Conservation (phyloP, 495 filamentous ascomycete genomes). For the Patellaria atrata region DNA sequence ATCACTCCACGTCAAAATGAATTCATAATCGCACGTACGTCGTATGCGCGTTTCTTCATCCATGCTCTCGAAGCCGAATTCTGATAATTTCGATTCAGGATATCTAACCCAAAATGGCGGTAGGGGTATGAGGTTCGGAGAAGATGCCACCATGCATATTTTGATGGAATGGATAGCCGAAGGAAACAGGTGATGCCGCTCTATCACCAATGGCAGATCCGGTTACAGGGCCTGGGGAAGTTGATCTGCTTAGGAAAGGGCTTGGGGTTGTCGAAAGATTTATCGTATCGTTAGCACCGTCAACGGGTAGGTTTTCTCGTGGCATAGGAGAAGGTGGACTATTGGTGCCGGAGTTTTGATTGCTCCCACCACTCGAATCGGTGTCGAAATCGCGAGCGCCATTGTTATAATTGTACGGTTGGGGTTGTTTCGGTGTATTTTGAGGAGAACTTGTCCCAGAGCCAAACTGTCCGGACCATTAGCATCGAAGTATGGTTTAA, state of each 20-base stretch:
- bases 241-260: conserved; percentile 23
- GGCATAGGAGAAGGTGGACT: conserved; percentile 15
- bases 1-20: too few species aligned
- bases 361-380: conserved; percentile 12
- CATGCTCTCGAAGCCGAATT: too few species aligned
- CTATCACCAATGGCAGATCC: conserved; percentile 20
- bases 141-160: conserved; percentile 15
- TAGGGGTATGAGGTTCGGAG: conserved; percentile 16
- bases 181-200: conserved; percentile 19
- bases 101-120: too few species aligned
- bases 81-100: too few species aligned
- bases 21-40: too few species aligned
- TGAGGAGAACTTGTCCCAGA: conserved; percentile 19
- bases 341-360: conserved; percentile 18
- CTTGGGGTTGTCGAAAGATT: conserved; percentile 7
- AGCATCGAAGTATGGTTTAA: conserved; percentile 14
- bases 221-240: conserved; percentile 23
- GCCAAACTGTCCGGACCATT: conserved; percentile 27
- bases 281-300: conserved; percentile 19
- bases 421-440: conserved; percentile 10
- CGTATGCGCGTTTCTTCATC: too few species aligned
- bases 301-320: conserved; percentile 11
- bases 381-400: conserved; percentile 16
- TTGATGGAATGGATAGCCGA: conserved; percentile 22
- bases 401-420: conserved; percentile 12